Percentiles rank a stretch among this genome's conserved stretches.
Evolutionary conservation across 208 protist genomes (phyloP).

Genomic region (Entamoeba nuttalli): DNA sequence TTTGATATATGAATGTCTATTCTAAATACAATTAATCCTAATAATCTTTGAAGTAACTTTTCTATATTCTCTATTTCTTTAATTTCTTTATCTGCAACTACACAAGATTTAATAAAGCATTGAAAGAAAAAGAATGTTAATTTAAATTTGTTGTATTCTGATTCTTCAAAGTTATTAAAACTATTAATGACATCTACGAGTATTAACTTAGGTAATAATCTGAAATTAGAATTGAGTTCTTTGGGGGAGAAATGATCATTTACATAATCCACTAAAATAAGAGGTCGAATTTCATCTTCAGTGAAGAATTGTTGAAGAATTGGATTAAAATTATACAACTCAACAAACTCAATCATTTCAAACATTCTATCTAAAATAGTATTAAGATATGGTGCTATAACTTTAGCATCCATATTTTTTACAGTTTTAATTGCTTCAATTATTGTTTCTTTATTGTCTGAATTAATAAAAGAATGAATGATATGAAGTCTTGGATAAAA

Average conservation of each 20-base stretch:
- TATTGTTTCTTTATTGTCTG: not conserved
- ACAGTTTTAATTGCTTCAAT: not conserved
- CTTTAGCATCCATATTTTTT: not conserved
- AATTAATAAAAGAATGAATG: not conserved
- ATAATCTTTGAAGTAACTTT: not conserved
- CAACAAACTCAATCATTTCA: not conserved
- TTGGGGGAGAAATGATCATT: not conserved
- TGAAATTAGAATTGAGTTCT: not conserved
- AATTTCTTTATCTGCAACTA: not conserved
- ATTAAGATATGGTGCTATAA: not conserved
- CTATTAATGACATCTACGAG: not conserved
- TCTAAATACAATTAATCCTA: not conserved
- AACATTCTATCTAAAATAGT: not conserved
- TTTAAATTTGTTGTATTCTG: not conserved
- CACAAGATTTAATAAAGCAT: not conserved
- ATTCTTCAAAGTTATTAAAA: not conserved
- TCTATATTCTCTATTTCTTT: not conserved
- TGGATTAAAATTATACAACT: not conserved
- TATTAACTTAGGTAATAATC: not conserved
- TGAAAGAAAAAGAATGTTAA: not conserved
- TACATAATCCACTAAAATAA: not conserved
- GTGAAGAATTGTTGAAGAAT: not conserved
- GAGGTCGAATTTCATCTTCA: not conserved
- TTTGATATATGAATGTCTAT: not conserved
- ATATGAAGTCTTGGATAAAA: not conserved